These are phyloP conservation scores for Globisporangium sylvaticum DNA, from an alignment of 352 stramenopile genomes.

Conservation along the genomic window DNA sequence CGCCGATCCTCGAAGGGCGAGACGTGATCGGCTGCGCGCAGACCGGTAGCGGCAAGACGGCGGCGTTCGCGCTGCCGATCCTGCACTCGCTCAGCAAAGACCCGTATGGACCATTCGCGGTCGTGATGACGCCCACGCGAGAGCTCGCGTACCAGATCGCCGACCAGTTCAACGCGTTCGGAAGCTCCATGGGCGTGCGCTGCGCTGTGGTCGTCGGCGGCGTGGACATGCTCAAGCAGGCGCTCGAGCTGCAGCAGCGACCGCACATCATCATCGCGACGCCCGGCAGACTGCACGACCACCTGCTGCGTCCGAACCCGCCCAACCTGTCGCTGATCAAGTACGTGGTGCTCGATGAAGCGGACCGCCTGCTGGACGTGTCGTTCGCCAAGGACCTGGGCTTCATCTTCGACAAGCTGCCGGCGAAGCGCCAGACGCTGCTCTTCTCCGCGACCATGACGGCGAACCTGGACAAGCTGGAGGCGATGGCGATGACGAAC, in stretches of 20 bases:
- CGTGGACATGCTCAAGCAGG: conserved; percentile 92
- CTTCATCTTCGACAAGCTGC: conserved; percentile 82
- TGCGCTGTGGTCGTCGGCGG: conserved; percentile 94
- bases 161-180: conserved; percentile 95
- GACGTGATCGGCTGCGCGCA: conserved; percentile 92
- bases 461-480: conserved; percentile 83
- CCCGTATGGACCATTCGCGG: conserved; percentile 92
- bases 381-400: conserved; percentile 86
- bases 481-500: conserved; percentile 65
- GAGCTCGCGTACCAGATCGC: conserved; percentile 98
- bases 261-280: conserved; percentile 98
- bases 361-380: conserved; percentile 91
- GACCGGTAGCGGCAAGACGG: conserved; percentile 97
- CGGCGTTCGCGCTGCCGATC: conserved; percentile 97
- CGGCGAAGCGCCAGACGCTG: conserved; percentile 90
- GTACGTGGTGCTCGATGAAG: conserved; percentile 98
- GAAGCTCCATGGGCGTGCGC: conserved; percentile 88
- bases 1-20: conserved; percentile 83
- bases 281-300: conserved; percentile 92
- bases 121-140: conserved; percentile 95
- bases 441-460: conserved; percentile 98
- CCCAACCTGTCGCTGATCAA: conserved; percentile 88
- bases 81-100: conserved; percentile 94
- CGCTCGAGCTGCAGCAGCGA: conserved; percentile 81
- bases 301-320: conserved; percentile 88